Conservation (phyloP, 805 yeast species). For the Maudiozyma turicensis region DNA sequence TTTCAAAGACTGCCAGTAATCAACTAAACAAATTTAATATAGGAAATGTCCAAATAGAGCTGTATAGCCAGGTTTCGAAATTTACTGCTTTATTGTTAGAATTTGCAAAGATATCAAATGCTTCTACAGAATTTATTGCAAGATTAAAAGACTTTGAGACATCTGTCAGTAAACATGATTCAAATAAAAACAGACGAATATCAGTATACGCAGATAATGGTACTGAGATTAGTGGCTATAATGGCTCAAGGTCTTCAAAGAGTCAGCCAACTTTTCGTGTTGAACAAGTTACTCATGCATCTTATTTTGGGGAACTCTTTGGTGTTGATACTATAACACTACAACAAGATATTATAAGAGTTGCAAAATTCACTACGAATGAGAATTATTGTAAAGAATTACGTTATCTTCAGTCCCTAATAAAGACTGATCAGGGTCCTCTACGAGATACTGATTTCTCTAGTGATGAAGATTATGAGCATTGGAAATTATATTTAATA, state of each 20-base stretch:
- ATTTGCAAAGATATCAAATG: slow-evolving; percentile 8
- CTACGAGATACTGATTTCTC: slow-evolving; percentile 32
- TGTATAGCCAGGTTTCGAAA: slow-evolving; percentile 18
- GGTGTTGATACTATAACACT: slow-evolving; percentile 37
- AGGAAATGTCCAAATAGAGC: slow-evolving; percentile 16
- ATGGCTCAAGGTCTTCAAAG: not conserved
- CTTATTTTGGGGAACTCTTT: slow-evolving; percentile 42
- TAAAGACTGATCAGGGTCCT: slow-evolving; percentile 23
- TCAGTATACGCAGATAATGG: not conserved
- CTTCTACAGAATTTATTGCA: slow-evolving; percentile 18
- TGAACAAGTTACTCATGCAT: slow-evolving; percentile 45
- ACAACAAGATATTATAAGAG: slow-evolving; percentile 43
- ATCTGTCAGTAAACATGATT: not conserved
- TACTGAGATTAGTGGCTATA: not conserved
- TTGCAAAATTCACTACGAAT: slow-evolving; percentile 10
- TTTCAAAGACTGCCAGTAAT: slow-evolving; percentile 43
- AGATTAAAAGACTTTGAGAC: slow-evolving; percentile 37
- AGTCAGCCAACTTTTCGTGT: slow-evolving; percentile 42
- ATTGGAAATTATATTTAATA: slow-evolving; percentile 36
- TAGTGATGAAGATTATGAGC: slow-evolving; percentile 24
- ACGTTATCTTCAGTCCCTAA: not conserved
- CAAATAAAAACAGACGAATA: not conserved
- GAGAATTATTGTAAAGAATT: slow-evolving; percentile 16
- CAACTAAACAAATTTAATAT: slow-evolving; percentile 36
- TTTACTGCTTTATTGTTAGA: slow-evolving; percentile 18